Base-by-base conservation (phyloP, 73 alveolate species). In the Paramecium sexaurelia region DNA sequence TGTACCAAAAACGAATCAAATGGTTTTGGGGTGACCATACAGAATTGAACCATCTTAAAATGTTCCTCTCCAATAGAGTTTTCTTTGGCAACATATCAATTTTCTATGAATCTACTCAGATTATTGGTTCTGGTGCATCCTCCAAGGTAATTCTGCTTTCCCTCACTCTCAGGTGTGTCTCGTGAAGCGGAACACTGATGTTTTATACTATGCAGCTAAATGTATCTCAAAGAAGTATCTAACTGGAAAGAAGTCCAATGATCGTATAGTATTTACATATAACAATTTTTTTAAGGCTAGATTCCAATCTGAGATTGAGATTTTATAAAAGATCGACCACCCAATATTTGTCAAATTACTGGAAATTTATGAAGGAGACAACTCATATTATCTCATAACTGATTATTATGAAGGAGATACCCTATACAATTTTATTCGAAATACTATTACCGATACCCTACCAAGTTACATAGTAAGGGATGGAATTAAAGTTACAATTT, bases 51-150 rank as follows among this genome's bases (percentile, higher is more conserved):
- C 19, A 8, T 24, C 71, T 78, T 17, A 78, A 78, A 43, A 29
- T 29, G 43, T 43, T 20, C 29, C 73, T 78, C 68, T 39, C 90
- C 22, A 17, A 17, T 13, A 37, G 55, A 45, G 40, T 78, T 22
- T 78, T 45, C 57, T 73, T 78, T 78, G 90, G 90, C 27, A 78
- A 78, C 41, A 78, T 78, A 37, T 41, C 73, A 9, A 37, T 41
- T 33, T 78, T 78, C 55, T 78, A 78, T 78, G 90, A 78, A 29
- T 78, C 90, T 17, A 32, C 32, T 24, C 32, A 45, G 33, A 43
- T 78, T 24, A 41, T 78, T 24, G 90, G 90, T 45, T 41, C 90
- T 29, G 90, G 90, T 20, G 90, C 90, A 40, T 78, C 90, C 26
- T 29, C 61, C 26, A 78, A 78, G 41, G 90, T 78, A 78, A 24